These are phyloP conservation scores for Ceratocystis eucalypticola DNA, from an alignment of 2,329 filamentous ascomycete genomes.

Conservation along the genomic window DNA sequence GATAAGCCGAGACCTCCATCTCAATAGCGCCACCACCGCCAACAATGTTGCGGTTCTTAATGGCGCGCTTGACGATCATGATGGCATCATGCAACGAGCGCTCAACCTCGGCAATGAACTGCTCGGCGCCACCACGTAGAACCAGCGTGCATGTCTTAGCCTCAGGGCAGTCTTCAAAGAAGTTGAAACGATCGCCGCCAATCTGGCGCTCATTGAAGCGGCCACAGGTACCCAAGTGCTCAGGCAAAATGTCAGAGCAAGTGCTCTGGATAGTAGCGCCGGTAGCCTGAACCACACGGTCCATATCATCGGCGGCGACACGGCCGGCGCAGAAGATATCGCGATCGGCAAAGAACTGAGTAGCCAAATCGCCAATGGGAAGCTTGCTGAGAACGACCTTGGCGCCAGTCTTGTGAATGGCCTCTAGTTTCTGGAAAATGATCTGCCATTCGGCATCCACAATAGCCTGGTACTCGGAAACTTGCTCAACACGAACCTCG, in stretches of 20 bases:
- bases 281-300: slow-evolving; percentile 88
- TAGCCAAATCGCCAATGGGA: slow-evolving; percentile 92
- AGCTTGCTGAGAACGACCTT: slow-evolving; percentile 96
- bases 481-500: slow-evolving; percentile 93
- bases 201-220: slow-evolving; percentile 92
- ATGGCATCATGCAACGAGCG: slow-evolving; percentile 96
- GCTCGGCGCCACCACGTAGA: slow-evolving; percentile 88
- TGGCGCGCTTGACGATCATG: slow-evolving; percentile 98
- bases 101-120: slow-evolving; percentile 98
- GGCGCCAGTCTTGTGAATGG: slow-evolving; percentile 80
- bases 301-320: slow-evolving; percentile 81
- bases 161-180: slow-evolving; percentile 90
- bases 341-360: slow-evolving; percentile 94
- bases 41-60: slow-evolving; percentile 88
- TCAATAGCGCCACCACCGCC: slow-evolving; percentile 88
- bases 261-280: slow-evolving; percentile 88
- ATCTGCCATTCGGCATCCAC: slow-evolving; percentile 99
- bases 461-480: slow-evolving; percentile 97
- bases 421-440: slow-evolving; percentile 98
- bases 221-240: slow-evolving; percentile 85
- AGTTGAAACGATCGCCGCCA: slow-evolving; percentile 93
- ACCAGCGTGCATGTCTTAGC: slow-evolving; percentile 96
- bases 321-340: slow-evolving; percentile 97
- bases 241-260: slow-evolving; percentile 81
- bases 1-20: slow-evolving; percentile 92